Percentiles rank a stretch among this genome's conserved stretches.
These are phyloP conservation scores for Yarrowia sp. DNA, from an alignment of 805 yeast genomes.

Conservation along the genomic window DNA sequence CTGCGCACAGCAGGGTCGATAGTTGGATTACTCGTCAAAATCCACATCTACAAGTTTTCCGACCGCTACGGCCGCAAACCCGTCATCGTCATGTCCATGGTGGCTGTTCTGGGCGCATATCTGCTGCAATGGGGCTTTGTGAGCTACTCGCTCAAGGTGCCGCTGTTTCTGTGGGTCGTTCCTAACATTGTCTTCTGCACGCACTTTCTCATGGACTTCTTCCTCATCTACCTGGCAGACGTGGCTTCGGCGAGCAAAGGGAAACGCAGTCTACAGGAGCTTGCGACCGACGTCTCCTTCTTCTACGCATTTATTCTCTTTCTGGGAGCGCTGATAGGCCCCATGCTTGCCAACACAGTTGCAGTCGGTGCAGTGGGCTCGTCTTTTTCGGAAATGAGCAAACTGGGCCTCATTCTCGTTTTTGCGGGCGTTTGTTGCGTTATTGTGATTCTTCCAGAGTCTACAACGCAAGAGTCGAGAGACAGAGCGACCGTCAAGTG, in stretches of 20 bases:
- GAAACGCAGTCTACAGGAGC: neutral
- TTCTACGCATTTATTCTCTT: conserved; percentile 15
- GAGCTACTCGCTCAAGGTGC: neutral
- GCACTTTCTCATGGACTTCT: conserved; percentile 10
- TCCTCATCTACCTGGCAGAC: conserved; percentile 17
- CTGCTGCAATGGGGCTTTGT: conserved; percentile 9
- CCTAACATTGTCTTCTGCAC: conserved; percentile 20
- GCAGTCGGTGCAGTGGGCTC: neutral
- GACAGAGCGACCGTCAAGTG: conserved; percentile 9
- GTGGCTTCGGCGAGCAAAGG: neutral
- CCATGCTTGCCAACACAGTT: neutral
- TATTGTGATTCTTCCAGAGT: conserved; percentile 1
- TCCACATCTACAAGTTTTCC: conserved; percentile 6
- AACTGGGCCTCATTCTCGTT: neutral
- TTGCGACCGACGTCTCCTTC: conserved; percentile 14
- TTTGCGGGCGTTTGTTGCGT: conserved; percentile 16
- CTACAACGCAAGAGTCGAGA: neutral
- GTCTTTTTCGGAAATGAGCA: neutral
- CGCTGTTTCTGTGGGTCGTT: neutral
- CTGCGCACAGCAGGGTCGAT: neutral
- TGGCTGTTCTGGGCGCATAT: neutral
- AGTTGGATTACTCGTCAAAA: neutral
- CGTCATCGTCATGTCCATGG: neutral
- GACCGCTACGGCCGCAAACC: conserved; percentile 6
- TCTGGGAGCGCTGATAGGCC: conserved; percentile 1